These are phyloP conservation scores for Podospora tetraspora DNA, from an alignment of 495 filamentous ascomycete species.

Conservation along the genomic window DNA sequence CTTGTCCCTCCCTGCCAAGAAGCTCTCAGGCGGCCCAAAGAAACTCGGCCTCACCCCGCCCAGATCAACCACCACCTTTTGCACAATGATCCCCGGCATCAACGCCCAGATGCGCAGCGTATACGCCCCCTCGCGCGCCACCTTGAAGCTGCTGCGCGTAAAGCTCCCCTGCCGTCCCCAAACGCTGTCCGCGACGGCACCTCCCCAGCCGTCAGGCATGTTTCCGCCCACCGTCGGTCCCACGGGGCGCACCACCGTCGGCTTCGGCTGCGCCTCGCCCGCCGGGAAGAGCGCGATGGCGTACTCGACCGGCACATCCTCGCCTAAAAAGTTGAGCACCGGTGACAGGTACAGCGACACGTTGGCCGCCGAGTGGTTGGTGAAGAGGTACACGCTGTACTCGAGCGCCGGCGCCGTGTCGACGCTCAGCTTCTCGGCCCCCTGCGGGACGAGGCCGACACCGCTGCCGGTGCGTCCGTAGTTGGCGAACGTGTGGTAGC, in stretches of 20 bases:
- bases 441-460: conserved; percentile 51
- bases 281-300: conserved; percentile 47
- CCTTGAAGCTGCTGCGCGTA: conserved; percentile 49
- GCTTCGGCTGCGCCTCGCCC: conserved; percentile 25
- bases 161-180: conserved; percentile 50
- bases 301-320: conserved; percentile 55
- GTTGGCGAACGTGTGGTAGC: conserved; percentile 48
- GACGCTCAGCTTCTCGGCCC: conserved; percentile 44
- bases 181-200: conserved; percentile 51
- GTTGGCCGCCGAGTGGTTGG: conserved; percentile 46
- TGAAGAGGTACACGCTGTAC: conserved; percentile 64
- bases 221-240: conserved; percentile 40
- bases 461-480: conserved; percentile 56
- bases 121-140: conserved; percentile 46
- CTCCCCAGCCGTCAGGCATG: conserved; percentile 54
- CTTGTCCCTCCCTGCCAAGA: conserved; percentile 43
- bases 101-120: conserved; percentile 57
- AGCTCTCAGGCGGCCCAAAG: conserved; percentile 65
- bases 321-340: conserved; percentile 56
- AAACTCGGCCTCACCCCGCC: conserved; percentile 63
- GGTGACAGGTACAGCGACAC: conserved; percentile 58
- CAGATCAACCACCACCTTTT: conserved; percentile 63
- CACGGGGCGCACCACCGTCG: conserved; percentile 49
- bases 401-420: conserved; percentile 52
- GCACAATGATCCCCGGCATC: conserved; percentile 60